Conservation (phyloP, 805 yeast genomes). For the Barnettozyma wickerhamii region DNA sequence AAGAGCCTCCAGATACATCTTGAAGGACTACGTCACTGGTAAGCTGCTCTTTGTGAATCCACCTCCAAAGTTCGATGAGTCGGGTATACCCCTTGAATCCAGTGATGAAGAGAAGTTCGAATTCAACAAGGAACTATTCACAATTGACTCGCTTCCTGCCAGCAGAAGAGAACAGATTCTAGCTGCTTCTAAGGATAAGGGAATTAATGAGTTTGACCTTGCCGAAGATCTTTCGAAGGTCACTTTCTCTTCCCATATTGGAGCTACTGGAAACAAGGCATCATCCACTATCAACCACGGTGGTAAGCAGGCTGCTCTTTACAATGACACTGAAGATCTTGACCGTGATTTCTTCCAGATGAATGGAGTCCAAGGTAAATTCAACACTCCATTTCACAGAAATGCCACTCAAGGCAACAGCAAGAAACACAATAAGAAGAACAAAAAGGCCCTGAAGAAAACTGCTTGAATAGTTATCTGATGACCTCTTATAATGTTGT, state of each 20-base stretch:
- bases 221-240: slow-evolving; percentile 65
- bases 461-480: slow-evolving; percentile 1
- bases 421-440: slow-evolving; percentile 72
- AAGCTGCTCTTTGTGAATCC: slow-evolving; percentile 81
- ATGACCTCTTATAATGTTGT: neutral
- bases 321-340: slow-evolving; percentile 74
- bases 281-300: slow-evolving; percentile 63
- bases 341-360: slow-evolving; percentile 82
- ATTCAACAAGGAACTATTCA: slow-evolving; percentile 76
- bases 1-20: slow-evolving; percentile 85
- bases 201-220: slow-evolving; percentile 58
- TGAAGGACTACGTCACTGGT: slow-evolving; percentile 94
- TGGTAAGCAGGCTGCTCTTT: slow-evolving; percentile 77
- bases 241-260: slow-evolving; percentile 77
- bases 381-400: slow-evolving; percentile 73
- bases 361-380: slow-evolving; percentile 57
- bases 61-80: slow-evolving; percentile 70
- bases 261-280: slow-evolving; percentile 39
- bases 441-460: slow-evolving; percentile 54
- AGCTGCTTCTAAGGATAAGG: slow-evolving; percentile 55
- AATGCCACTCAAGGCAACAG: slow-evolving; percentile 14
- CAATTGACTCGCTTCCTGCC: slow-evolving; percentile 61
- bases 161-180: slow-evolving; percentile 68
- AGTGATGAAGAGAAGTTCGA: slow-evolving; percentile 48
- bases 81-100: slow-evolving; percentile 30